Conservation (phyloP, 1,284 basidiomycete species). For the Xerocomus minutiporus region DNA sequence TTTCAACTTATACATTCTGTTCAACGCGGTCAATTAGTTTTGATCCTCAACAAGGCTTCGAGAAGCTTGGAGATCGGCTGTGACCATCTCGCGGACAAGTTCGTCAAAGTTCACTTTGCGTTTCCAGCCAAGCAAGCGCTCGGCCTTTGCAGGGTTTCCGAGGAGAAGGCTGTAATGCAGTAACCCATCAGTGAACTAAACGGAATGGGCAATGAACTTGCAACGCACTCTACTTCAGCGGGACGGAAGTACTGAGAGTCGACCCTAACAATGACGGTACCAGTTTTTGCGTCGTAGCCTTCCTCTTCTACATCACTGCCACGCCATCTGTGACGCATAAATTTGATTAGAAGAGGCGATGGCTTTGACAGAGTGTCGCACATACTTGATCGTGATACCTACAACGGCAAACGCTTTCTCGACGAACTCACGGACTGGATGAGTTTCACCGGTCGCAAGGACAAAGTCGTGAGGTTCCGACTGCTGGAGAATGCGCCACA, state of each 20-base stretch:
- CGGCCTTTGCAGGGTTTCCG: conserved; percentile 82
- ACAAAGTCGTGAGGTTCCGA: conserved; percentile 79
- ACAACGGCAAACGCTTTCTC: conserved; percentile 75
- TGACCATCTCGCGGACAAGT: conserved; percentile 87
- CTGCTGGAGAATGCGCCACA: conserved; percentile 95
- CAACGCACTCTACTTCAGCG: conserved; percentile 85
- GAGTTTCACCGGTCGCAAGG: conserved; percentile 89
- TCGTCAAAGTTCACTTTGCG: conserved; percentile 74
- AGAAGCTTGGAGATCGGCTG: conserved; percentile 67
- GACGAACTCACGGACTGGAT: conserved; percentile 85
- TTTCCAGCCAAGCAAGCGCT: conserved; percentile 80
- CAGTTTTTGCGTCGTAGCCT: conserved; percentile 63
- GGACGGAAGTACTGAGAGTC: conserved; percentile 83
- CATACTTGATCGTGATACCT: conserved; percentile 61
- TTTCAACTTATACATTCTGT: conserved; percentile 1
- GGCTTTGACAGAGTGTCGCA: conserved; percentile 2
- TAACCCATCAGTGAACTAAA: conserved; percentile 8
- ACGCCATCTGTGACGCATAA: conserved; percentile 55
- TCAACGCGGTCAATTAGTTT: conserved; percentile 43
- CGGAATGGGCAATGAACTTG: conserved; percentile 6
- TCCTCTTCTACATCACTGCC: conserved; percentile 71
- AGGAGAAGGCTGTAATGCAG: conserved; percentile 57
- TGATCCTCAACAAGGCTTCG: conserved; percentile 74
- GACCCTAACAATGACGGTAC: conserved; percentile 71
- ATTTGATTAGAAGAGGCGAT: conserved; percentile 1